These are phyloP conservation scores for Acanthamoeba culbertsoni DNA, from an alignment of 208 protist genomes.

Conservation along the genomic window DNA sequence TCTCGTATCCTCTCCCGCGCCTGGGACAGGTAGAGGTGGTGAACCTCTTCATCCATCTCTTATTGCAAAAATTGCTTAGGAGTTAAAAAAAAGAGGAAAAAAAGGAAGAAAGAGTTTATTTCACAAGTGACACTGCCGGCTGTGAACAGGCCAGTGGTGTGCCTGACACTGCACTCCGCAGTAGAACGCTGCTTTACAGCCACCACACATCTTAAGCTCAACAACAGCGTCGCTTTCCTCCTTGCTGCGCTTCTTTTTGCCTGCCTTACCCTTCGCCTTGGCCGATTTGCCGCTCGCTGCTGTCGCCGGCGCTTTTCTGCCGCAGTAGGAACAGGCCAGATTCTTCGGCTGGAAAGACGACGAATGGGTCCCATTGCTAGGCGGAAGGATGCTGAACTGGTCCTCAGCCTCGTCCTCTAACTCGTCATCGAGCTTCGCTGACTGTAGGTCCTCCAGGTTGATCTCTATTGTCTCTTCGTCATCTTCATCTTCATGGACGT, in stretches of 20 bases:
- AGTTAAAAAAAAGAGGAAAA: too few relatives aligned
- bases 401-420: background rate
- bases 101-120: too few relatives aligned
- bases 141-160: constrained; percentile 1
- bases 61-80: too few relatives aligned
- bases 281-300: background rate
- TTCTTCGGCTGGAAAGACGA: background rate
- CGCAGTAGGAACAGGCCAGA: background rate
- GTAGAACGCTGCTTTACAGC: constrained; percentile 17
- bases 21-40: too few relatives aligned
- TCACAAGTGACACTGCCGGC: background rate
- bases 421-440: background rate
- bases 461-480: constrained; percentile 26
- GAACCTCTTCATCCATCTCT: too few relatives aligned
- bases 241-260: background rate
- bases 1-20: too few relatives aligned
- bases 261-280: background rate
- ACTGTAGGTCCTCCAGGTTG: constrained; percentile 6
- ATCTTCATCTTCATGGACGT: background rate
- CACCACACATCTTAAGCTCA: constrained; percentile 14
- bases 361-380: background rate
- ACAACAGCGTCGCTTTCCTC: background rate
- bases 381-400: background rate
- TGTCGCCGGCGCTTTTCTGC: background rate
- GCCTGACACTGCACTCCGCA: constrained; percentile 27